Evolutionary conservation across 2,329 filamentous ascomycete species (phyloP).

Genomic region (Phoma sp.): DNA sequence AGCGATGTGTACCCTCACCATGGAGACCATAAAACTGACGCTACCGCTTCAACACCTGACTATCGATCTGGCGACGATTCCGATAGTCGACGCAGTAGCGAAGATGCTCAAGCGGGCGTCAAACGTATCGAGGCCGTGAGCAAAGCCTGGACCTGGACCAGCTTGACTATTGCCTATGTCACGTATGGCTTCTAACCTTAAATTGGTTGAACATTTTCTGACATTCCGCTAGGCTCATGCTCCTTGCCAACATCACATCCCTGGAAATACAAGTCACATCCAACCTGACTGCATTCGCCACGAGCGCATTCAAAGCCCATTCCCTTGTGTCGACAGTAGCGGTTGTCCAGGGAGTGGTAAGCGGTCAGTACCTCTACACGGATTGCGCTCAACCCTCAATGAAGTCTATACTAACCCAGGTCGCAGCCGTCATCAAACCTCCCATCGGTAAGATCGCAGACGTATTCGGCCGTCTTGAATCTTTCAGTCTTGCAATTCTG

Average conservation of each 20-base stretch:
- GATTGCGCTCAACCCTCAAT: too few relatives aligned
- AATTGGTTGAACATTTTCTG: slow-evolving; percentile 2
- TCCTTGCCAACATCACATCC: slow-evolving; percentile 71
- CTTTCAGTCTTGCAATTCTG: slow-evolving; percentile 61
- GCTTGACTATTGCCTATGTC: slow-evolving; percentile 56
- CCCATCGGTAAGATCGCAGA: slow-evolving; percentile 67
- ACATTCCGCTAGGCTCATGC: slow-evolving; percentile 43
- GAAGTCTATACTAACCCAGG: neutral
- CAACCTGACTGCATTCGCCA: slow-evolving; percentile 68
- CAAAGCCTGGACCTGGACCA: slow-evolving; percentile 55
- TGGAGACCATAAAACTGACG: slow-evolving; percentile 8
- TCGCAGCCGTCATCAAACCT: slow-evolving; percentile 61
- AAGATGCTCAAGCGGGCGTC: slow-evolving; percentile 53
- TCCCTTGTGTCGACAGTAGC: slow-evolving; percentile 69
- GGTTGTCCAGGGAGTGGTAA: slow-evolving; percentile 68
- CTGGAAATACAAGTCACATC: slow-evolving; percentile 69
- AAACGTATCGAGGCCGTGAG: slow-evolving; percentile 57
- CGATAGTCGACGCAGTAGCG: slow-evolving; percentile 15
- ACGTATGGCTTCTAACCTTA: slow-evolving; percentile 27
- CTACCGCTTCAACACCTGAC: slow-evolving; percentile 4
- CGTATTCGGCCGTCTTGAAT: slow-evolving; percentile 67
- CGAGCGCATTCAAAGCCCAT: slow-evolving; percentile 66
- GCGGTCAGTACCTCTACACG: slow-evolving; percentile 24
- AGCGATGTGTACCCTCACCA: neutral
- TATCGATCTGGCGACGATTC: slow-evolving; percentile 10